Evolutionary conservation across 1,139 yeast genomes (phyloP), one percentile per base, ranked within the genome.

Genomic region (Magnusiomyces starmeri): DNA sequence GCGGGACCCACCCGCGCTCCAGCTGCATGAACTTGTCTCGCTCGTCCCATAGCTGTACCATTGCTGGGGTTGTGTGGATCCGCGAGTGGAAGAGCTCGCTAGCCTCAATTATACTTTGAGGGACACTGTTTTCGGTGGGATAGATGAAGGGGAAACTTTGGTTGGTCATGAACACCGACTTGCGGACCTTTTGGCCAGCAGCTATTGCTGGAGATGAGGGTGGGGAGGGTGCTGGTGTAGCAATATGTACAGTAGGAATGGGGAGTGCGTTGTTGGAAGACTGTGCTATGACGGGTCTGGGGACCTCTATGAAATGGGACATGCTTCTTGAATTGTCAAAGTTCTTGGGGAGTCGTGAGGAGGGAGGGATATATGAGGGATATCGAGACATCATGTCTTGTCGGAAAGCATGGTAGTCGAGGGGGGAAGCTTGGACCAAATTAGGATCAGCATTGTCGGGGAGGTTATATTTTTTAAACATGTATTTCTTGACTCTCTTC

Each of bases 191-290:
- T 53, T 79, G 84, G 12, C 85, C 85, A 1, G 69, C 59, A 43
- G 65, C 61, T 41, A 63, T 62, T 39, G 64, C 72, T 25, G 95
- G 89, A 1, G 84, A 77, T 9, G 79, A 67, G 0, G 86, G 83
- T 0, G 96, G 96, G 0, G 96, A 85, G 1, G 96, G 94, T 0
- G 85, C 86, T 0, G 96, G 96, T 0, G 96, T 88, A 0, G 96
- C 90, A 18, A 89, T 75, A 65, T 89, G 96, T 2, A 84, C 70
- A 1, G 70, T 75, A 37, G 85, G 88, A 0, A 79, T 74, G 0
- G 87, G 85, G 20, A 83, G 67, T 44, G 79, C 76, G 46, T 77
- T 73, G 52, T 77, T 75, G 2, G 78, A 67, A 4, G 82, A 75
- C 55, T 83, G 85, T 2, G 74, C 65, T 56, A 73, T 75, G 46